Conservation (phyloP, 768 basidiomycete species). For the Suillus subaureus region DNA sequence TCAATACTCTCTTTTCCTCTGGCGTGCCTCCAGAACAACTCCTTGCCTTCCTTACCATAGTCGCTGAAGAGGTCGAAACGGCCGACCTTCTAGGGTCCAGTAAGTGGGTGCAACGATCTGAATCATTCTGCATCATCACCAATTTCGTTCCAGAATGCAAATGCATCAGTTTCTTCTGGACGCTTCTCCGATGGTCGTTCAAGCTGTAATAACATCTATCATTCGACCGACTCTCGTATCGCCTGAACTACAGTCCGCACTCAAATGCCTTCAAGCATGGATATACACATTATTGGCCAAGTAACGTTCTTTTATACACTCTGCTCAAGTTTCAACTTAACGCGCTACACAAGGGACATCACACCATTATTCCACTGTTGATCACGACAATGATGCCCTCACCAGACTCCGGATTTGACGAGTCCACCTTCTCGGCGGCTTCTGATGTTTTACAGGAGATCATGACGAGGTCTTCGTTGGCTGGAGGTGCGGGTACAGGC, state of each 20-base stretch:
- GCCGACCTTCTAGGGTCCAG: constrained; percentile 74
- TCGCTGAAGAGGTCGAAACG: constrained; percentile 77
- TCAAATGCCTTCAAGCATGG: constrained; percentile 87
- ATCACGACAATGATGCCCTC: too few species aligned
- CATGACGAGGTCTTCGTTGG: too few species aligned
- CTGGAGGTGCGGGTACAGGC: too few species aligned
- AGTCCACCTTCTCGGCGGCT: too few species aligned
- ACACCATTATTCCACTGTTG: too few species aligned
- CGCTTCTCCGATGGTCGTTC: constrained; percentile 70
- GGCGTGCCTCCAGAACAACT: constrained; percentile 62
- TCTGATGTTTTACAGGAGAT: too few species aligned
- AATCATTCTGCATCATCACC: constrained; percentile 9
- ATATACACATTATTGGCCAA: constrained; percentile 66
- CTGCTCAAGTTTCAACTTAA: constrained; percentile 2
- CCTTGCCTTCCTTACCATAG: constrained; percentile 80
- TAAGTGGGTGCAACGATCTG: constrained; percentile 53
- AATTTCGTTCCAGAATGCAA: constrained; percentile 47
- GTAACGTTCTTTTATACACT: constrained; percentile 40
- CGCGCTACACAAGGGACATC: too few species aligned
- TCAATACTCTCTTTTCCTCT: constrained; percentile 59
- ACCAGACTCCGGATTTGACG: too few species aligned
- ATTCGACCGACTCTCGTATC: constrained; percentile 37
- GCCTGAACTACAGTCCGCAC: constrained; percentile 63
- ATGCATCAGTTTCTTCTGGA: constrained; percentile 68
- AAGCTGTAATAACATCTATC: constrained; percentile 65